Evolutionary conservation across 2,329 filamentous ascomycete genomes (phyloP).

Genomic region (Cladosporium sp.): DNA sequence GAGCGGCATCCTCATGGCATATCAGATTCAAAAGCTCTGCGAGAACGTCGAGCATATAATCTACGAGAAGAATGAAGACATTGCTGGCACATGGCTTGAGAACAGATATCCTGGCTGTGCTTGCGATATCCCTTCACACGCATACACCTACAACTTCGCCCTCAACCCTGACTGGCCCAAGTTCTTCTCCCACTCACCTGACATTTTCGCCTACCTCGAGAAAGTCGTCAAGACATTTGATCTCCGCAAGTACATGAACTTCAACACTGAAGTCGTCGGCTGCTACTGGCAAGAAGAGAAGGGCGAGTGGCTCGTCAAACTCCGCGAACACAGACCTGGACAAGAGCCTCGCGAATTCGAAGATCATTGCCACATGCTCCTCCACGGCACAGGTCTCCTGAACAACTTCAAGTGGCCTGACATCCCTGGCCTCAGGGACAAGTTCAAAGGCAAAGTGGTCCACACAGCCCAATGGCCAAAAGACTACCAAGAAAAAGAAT

Average conservation of each 20-base stretch:
- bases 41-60: slow-evolving; percentile 45
- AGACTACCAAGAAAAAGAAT: slow-evolving; percentile 42
- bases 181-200: slow-evolving; percentile 43
- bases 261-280: slow-evolving; percentile 46
- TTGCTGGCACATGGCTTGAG: slow-evolving; percentile 45
- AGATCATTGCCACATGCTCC: slow-evolving; percentile 41
- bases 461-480: slow-evolving; percentile 46
- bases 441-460: slow-evolving; percentile 39
- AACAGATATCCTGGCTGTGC: slow-evolving; percentile 38
- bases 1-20: slow-evolving; percentile 45
- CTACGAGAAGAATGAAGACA: slow-evolving; percentile 45
- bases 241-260: slow-evolving; percentile 50
- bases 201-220: slow-evolving; percentile 47
- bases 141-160: slow-evolving; percentile 43
- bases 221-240: slow-evolving; percentile 48
- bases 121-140: slow-evolving; percentile 45
- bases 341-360: slow-evolving; percentile 36
- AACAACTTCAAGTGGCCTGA: slow-evolving; percentile 24
- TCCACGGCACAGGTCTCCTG: slow-evolving; percentile 43
- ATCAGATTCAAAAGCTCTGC: slow-evolving; percentile 44
- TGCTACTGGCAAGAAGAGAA: slow-evolving; percentile 47
- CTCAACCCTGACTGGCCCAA: slow-evolving; percentile 45
- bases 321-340: slow-evolving; percentile 37
- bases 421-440: slow-evolving; percentile 39
- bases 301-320: slow-evolving; percentile 48